phyloP scores from a whole-genome alignment of 78 protist genomes.

The Dictyostelium firmibasis region DNA sequence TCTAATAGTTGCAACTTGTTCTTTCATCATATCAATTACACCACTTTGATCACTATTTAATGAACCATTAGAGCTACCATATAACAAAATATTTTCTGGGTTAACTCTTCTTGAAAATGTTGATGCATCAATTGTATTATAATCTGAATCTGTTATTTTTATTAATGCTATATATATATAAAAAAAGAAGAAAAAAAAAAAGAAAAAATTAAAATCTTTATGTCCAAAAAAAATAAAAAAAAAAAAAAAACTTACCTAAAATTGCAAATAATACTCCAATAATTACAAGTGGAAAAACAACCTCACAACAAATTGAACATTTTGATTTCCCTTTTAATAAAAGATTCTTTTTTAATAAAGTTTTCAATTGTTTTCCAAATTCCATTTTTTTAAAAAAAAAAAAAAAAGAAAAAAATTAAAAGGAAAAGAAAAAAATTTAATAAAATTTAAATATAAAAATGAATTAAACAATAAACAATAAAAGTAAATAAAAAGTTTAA shows the following conservation, averaged over 20 bases:
- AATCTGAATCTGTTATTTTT: constrained; percentile 1
- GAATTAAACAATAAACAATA: background rate
- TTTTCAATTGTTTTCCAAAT: constrained; percentile 2
- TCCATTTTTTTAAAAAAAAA: background rate
- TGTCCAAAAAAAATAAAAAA: background rate
- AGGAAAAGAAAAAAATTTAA: background rate
- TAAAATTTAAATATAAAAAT: background rate
- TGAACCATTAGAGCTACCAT: background rate
- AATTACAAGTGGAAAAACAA: constrained; percentile 34
- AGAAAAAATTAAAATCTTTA: background rate
- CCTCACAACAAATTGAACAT: constrained; percentile 39
- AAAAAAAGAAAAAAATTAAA: background rate
- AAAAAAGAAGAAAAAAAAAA: background rate
- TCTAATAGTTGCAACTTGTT: background rate
- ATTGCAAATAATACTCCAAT: constrained; percentile 18
- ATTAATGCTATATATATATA: constrained; percentile 7
- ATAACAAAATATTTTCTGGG: background rate
- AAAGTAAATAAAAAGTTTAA: too few species aligned
- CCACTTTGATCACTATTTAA: constrained; percentile 18
- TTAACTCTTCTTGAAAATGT: background rate
- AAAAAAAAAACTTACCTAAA: constrained; percentile 26
- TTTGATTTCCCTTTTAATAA: constrained; percentile 33
- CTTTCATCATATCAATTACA: background rate
- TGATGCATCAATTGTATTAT: background rate
- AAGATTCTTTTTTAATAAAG: constrained; percentile 21